phyloP scores from a whole-genome alignment of 2,329 filamentous ascomycete species.

The Nemania sp. region DNA sequence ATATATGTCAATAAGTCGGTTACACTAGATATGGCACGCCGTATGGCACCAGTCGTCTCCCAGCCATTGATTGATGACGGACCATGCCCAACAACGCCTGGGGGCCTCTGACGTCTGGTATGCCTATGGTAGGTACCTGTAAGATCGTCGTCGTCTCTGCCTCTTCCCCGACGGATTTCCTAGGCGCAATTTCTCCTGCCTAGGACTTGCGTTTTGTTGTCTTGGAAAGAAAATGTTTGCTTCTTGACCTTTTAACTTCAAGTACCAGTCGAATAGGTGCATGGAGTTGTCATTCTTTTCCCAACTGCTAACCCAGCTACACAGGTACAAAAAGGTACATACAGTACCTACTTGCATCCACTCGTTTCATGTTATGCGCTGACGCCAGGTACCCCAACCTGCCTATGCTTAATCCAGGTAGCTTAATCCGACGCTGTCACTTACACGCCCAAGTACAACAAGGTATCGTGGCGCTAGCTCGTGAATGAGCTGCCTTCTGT shows the following conservation, averaged over 20 bases:
- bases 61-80: slow-evolving; percentile 1
- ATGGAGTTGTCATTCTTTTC: not conserved
- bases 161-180: slow-evolving; percentile 31
- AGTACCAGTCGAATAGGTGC: not conserved
- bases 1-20: too few species aligned
- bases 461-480: slow-evolving; percentile 18
- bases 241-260: slow-evolving; percentile 22
- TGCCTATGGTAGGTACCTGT: too few species aligned
- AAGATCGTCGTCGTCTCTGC: slow-evolving; percentile 26
- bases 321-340: too few species aligned
- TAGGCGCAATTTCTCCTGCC: slow-evolving; percentile 5
- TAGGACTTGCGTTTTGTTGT: slow-evolving; percentile 20
- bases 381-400: slow-evolving; percentile 1
- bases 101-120: too few species aligned
- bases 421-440: slow-evolving; percentile 30
- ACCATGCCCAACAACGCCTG: slow-evolving; percentile 1
- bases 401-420: not conserved
- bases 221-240: too few species aligned
- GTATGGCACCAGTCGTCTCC: not conserved
- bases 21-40: not conserved
- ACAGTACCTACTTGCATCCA: slow-evolving; percentile 6
- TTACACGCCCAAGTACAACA: slow-evolving; percentile 21
- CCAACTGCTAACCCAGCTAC: too few species aligned
- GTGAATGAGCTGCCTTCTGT: slow-evolving; percentile 1
- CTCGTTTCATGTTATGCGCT: slow-evolving; percentile 27